phyloP scores from a whole-genome alignment of 2,329 filamentous ascomycete species.

The Claviceps cyperi region DNA sequence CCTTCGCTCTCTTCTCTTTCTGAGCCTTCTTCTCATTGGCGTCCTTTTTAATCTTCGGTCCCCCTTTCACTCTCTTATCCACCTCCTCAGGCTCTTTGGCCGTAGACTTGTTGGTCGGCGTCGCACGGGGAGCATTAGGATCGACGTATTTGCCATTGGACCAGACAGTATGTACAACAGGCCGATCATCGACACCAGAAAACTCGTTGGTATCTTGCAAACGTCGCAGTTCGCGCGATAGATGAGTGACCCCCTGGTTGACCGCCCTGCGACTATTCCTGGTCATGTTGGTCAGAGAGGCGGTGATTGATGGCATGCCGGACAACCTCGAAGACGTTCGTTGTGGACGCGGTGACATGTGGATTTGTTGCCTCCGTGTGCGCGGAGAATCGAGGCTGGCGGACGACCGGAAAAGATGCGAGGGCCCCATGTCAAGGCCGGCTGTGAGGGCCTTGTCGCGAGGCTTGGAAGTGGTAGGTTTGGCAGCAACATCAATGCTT shows the following conservation, averaged over 20 bases:
- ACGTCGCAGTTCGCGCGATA: slow-evolving; percentile 43
- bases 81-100: slow-evolving; percentile 7
- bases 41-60: background rate
- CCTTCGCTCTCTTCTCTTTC: background rate
- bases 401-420: slow-evolving; percentile 29
- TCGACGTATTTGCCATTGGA: slow-evolving; percentile 49
- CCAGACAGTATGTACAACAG: slow-evolving; percentile 46
- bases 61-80: background rate
- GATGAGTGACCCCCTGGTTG: slow-evolving; percentile 30
- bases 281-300: slow-evolving; percentile 38
- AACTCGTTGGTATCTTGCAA: slow-evolving; percentile 51
- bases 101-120: slow-evolving; percentile 22
- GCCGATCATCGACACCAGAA: slow-evolving; percentile 41
- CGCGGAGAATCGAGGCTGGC: slow-evolving; percentile 22
- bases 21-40: background rate
- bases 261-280: slow-evolving; percentile 45
- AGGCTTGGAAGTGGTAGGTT: slow-evolving; percentile 5
- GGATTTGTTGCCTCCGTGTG: slow-evolving; percentile 19
- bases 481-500: slow-evolving; percentile 12
- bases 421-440: slow-evolving; percentile 25
- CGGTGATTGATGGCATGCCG: slow-evolving; percentile 26
- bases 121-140: slow-evolving; percentile 26
- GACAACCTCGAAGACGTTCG: slow-evolving; percentile 28
- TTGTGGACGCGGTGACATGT: slow-evolving; percentile 17
- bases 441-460: slow-evolving; percentile 4